A percentile compares a stretch with the other conserved stretches of the same genome.
Evolutionary conservation across 2,329 filamentous ascomycete species (phyloP).

Genomic region (Ophiostoma novo-ulmi): DNA sequence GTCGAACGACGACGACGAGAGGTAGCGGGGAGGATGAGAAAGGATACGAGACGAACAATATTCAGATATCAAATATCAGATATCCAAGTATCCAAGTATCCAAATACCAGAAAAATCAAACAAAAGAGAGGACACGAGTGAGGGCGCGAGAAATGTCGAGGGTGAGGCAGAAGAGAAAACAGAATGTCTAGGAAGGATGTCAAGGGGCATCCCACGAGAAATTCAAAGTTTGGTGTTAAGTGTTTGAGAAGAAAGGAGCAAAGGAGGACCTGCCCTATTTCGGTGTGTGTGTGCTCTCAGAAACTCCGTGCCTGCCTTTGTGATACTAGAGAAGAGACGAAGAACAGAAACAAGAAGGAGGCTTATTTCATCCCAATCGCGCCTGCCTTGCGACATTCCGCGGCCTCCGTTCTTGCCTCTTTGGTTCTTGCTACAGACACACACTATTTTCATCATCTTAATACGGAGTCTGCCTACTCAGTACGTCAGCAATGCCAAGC

Average conservation of each 20-base stretch:
- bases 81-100: neutral
- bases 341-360: constrained; percentile 7
- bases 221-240: neutral
- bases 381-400: constrained; percentile 14
- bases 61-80: neutral
- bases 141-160: neutral
- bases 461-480: neutral
- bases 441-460: neutral
- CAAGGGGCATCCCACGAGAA: neutral
- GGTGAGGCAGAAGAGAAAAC: neutral
- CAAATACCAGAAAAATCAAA: neutral
- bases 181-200: neutral
- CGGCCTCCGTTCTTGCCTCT: constrained; percentile 7
- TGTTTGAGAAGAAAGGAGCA: neutral
- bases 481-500: constrained; percentile 4
- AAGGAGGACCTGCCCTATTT: constrained; percentile 1
- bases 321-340: neutral
- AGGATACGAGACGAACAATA: neutral
- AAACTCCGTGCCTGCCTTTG: neutral
- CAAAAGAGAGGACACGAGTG: neutral
- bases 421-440: neutral
- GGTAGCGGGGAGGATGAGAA: neutral
- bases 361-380: neutral
- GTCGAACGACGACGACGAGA: neutral
- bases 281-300: neutral